Evolutionary conservation across 768 basidiomycete genomes (phyloP), one percentile per base, ranked within the genome.

Genomic region (Cyclocybe aegerita): DNA sequence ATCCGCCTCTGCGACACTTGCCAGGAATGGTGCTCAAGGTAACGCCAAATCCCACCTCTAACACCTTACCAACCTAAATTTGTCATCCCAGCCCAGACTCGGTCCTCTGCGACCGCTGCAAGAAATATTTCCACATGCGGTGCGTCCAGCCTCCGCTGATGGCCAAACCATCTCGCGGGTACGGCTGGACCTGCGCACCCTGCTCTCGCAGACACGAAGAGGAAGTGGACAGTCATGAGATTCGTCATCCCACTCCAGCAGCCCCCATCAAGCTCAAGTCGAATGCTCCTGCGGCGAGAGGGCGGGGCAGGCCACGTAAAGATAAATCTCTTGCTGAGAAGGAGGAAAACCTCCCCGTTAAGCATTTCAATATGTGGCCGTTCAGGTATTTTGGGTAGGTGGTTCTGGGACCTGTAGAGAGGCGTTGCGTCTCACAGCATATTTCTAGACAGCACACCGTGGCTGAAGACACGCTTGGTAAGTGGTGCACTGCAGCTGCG

Each of bases 371-470:
- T 66, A 86, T 86, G 85, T 95, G 88, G 91, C 90, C 86, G 3
- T 97, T 95, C 71, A 80, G 97, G 49, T 99, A 99, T 71, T 98
- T 98, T 67, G 94, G 94, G 94, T 94, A 67, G 69, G 88, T 69
- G 15, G 17, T 57, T 42, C 30, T 36, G 17, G 29, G 29, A 16
- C 36, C 29, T 57, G 29, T 53, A 16, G 33, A 31, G 40, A 38
- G 32, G 11, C 10, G 23, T 47, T 23, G 11, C 56, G 16, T 34
- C 48, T 47, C 50, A 47, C 42, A 48, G 46, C 50, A 37, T 5
- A 46, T 45, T 53, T 17, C 46, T 65, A 96, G 93, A 23, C 82
- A 87, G 71, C 88, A 94, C 70, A 97, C 93, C 4, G 81, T 91
- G 43, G 93, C 92, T 31, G 90, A 93, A 67, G 94, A 97, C 68